Evolutionary conservation across 2,329 filamentous ascomycete genomes (phyloP), one percentile per base, ranked within the genome.

Genomic region (Dendryphion nanum): DNA sequence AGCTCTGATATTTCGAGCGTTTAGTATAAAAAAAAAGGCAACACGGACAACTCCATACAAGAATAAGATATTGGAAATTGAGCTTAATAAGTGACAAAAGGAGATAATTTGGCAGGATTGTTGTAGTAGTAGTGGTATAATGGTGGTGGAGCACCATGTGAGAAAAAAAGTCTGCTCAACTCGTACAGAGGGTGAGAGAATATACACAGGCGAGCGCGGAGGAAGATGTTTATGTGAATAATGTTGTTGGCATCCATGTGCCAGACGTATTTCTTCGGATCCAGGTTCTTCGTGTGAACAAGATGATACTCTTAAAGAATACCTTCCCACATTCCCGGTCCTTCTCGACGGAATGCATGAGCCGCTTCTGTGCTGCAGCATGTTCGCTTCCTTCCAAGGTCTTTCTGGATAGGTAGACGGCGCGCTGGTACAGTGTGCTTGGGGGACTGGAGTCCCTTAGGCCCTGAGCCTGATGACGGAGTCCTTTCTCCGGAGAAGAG

Each of bases 251-350:
- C 44, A 41, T 45, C 34, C 37, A 18, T 45, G 44, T 45, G 44
- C 40, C 33, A 18, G 35, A n/a, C 32, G 35, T 17, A 30, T 45
- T 30, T 40, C 29, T 35, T 13, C 17, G 45, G 40, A 39, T 41
- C 34, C 23, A 33, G 18, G 7, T 37, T 5, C 23, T 28, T 23
- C 16, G 34, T 32, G 39, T 21, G 32, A 33, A 18, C 10, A 10
- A 33, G 16, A 38, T 28, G 17, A 40, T 24, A 34, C n/a, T 19
- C 17, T 42, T 53, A 66, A 35, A 85, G 67, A 47, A 85, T 79
- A 38, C 76, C 78, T 42, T 77, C 72, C 82, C 82, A 85, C 79
- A 85, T 83, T 36, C 81, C 80, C 26, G 78, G 77, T 23, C 77
- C 79, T 74, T 63, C 32, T 66, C 76, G 42, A 71, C 74, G 66